Evolutionary conservation across 257 asterid genomes (phyloP), one percentile per base, ranked within the genome.

Genomic region (Penstemon eatonii): DNA sequence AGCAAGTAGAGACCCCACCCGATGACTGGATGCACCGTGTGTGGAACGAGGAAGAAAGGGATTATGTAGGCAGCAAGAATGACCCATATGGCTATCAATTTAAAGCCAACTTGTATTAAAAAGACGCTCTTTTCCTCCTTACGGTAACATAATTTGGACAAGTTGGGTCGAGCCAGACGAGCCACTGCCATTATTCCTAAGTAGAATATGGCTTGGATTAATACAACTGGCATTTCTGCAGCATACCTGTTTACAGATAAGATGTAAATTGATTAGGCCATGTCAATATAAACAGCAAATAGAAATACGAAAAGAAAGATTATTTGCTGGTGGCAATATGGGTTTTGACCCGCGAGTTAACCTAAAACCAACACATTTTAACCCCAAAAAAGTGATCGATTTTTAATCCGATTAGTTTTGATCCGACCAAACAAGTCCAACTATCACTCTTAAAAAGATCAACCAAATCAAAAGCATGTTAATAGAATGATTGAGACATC

Each of bases 1-100:
- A 91, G 73, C 72, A 90, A 75, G 79, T 90, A 93, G 49, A 90
- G 70, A 49, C 81, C 70, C 99, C 99, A 93, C 3, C 99, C 99
- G 0, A 89, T 73, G 3, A 90, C 19, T 0, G 99, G 99, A 66
- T 93, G 97, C 49, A 91, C 67, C 0, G 97, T 90, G 78, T 71
- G 84, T 12, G 99, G 99, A n/a, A 87, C 78, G 38, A 90, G 68
- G 79, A 87, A 80, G 74, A 90, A 79, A 0, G 97, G 97, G 76
- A 82, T 55, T 4, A 75, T 69, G 54, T 90, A 89, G 45, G 97
- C 91, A 0, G 92, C 91, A 6, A 85, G 69, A 73, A 93, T 79
- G 74, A 84, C 83, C 86, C 92, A 85, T 47, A 89, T 5, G 3
- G 97, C 97, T 1, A 84, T 67, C 68, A 87, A 18, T 74, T 93